Base-by-base conservation (phyloP, 768 basidiomycete species). In the Termitomyces sp. region DNA sequence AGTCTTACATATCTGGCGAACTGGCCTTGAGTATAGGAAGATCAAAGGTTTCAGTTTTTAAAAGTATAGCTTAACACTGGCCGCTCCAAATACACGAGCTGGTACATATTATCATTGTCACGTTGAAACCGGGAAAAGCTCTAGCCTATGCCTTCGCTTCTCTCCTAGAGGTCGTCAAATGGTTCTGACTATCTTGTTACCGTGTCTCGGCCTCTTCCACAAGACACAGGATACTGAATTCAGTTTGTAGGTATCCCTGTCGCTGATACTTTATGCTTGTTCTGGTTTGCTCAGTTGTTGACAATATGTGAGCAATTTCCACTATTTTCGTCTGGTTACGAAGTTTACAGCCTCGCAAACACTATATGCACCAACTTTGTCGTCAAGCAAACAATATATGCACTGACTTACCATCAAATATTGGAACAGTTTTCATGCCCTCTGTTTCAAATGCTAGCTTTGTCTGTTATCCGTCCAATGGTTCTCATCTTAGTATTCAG, bases 341-440 rank as follows among this genome's bases (percentile, higher is more conserved):
- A 22, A 18, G 37, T 8, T 49, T 48, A 10, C 9, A 15, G 10
- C 15, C 24, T 13, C 1, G 29, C 10, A 18, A 33, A 12, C n/a
- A 1, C 8, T 44, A 41, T 59, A 49, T 51, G 34, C 45, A 6
- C 24, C 58, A 28, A 24, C 20, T 26, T 33, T 10, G 0, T 51
- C 18, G 9, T 36, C 5, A 47, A 20, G 78, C 81, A 12, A 82
- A 81, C 63, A 70, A 74, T 1, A 80, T 84, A n/a, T 62, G 77
- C 81, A 6, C 81, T 80, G 10, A 83, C 81, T 9, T 80, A 78
- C 2, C 82, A 83, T 63, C 73, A 81, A 28, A 81, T 36, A 81
- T 82, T 51, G 81, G 81, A 6, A 81, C 80, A 1, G 80, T 81
- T 4, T 83, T 82, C 64, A 81, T 81, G 45, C 80, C 82, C 26